Evolutionary conservation across 106 monocot species (phyloP), one percentile per base, ranked within the genome.

Genomic region (Amphibolis antarctica): DNA sequence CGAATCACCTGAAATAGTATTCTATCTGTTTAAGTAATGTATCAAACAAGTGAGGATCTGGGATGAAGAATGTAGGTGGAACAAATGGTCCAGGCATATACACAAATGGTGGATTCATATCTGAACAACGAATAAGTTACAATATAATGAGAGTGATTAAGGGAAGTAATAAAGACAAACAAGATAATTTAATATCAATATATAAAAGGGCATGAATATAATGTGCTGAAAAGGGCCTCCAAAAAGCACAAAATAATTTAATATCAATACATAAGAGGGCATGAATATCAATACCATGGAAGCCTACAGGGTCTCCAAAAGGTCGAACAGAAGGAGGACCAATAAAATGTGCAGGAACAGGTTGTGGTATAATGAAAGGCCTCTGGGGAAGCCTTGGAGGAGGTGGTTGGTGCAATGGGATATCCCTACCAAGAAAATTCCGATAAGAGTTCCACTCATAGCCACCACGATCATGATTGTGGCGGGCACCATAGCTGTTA

Each of bases 1-100:
- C 28, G 20, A 62, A 67, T 59, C 68, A 91, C 94, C 94, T 96
- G 72, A 96, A 96, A 70, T 96, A 96, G 73, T 82, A 96, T 25
- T 96, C 84, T 71, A 96, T 96, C 72, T 96, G 94, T 46, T 74
- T 79, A 50, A 83, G 23, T 18, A 96, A 24, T 44, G n/a, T 24
- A 28, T 64, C 52, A 27, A 56, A 65, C 18, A 75, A 12, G 36
- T 75, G 83, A 66, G 69, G 68, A 63, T 88, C 88, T 26, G 63
- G 19, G 18, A 46, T 28, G 51, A 72, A 74, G 43, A 81, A 46
- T n/a, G 67, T 13, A 58, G 85, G 69, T 43, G 79, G 46, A 64
- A 71, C 73, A 69, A 85, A 85, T 55, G 88, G 78, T 12, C 63
- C 20, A 23, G 75, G 51, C 51, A 78, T 51, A 80, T 84, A 88